Percentiles rank a stretch among this genome's conserved stretches.
These are phyloP conservation scores for Penicillium robsamsonii DNA, from an alignment of 495 filamentous ascomycete species.

Conservation along the genomic window DNA sequence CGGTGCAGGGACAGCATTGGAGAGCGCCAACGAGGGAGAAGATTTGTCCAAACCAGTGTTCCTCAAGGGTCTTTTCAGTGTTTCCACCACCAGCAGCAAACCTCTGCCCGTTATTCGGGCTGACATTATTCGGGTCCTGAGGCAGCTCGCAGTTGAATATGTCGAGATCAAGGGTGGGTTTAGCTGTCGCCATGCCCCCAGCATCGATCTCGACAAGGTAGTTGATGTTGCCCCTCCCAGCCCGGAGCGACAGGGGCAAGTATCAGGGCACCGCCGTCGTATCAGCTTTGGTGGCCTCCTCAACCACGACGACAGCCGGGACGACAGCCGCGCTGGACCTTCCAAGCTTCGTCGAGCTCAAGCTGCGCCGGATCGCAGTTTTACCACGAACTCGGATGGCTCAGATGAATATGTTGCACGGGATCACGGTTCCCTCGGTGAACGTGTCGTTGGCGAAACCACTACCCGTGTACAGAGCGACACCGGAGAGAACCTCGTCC, in stretches of 20 bases:
- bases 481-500: slow-evolving; percentile 70
- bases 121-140: slow-evolving; percentile 90
- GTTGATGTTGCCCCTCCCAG: slow-evolving; percentile 57
- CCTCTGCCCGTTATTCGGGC: slow-evolving; percentile 78
- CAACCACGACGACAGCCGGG: slow-evolving; percentile 55
- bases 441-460: slow-evolving; percentile 69
- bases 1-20: slow-evolving; percentile 46
- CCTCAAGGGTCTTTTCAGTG: slow-evolving; percentile 96
- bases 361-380: slow-evolving; percentile 63
- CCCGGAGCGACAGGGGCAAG: slow-evolving; percentile 49
- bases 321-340: slow-evolving; percentile 31
- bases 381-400: slow-evolving; percentile 70
- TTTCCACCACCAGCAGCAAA: slow-evolving; percentile 92
- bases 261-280: slow-evolving; percentile 63
- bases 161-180: slow-evolving; percentile 93
- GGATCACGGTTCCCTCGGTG: slow-evolving; percentile 42
- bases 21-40: slow-evolving; percentile 55
- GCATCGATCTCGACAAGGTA: slow-evolving; percentile 79
- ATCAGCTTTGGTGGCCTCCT: slow-evolving; percentile 80
- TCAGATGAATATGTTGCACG: slow-evolving; percentile 67
- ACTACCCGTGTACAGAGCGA: slow-evolving; percentile 85
- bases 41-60: slow-evolving; percentile 82
- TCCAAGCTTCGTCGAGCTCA: slow-evolving; percentile 38
- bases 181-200: slow-evolving; percentile 80
- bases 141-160: slow-evolving; percentile 83